Base-by-base conservation (phyloP, 73 alveolate genomes). In the Paraurostyla sp. region DNA sequence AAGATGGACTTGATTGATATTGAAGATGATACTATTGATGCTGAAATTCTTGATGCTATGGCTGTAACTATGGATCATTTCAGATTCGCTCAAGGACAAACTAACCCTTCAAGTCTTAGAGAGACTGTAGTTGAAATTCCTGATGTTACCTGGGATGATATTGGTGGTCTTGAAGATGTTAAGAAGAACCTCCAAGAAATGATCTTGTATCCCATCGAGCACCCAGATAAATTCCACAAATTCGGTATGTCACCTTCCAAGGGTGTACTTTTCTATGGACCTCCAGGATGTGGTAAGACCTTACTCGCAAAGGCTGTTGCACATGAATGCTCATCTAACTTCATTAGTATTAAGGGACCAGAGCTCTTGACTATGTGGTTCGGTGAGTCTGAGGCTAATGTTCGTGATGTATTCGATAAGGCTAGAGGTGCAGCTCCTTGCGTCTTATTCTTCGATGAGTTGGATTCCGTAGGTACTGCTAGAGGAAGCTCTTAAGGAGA, bases 141-240 rank as follows among this genome's bases (percentile, higher is more conserved):
- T 29, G 96, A 97, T 86, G 98, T 97, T 62, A 95, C 94, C 80
- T 97, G 99, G 99, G 99, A 97, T 69, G 99, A 98, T 90, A 98
- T 98, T 65, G 99, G 99, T n/a, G 99, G 99, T 50, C 93, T 97
- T 80, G 99, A 97, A 89, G 98, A 98, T 57, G 96, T 93, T 48
- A 98, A 98, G 97, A 94, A 95, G 83, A 59, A 95, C 80, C 91
- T 98, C 57, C 97, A 97, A 93, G 99, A 98, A 92, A 95, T 96
- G 98, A 98, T 98, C 80, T 91, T 98, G 58, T 97, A 96, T 92
- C 99, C 99, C 65, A 95, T 98, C 87, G 99, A 98, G 73, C 99
- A 98, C 86, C 99, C 99, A 22, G 96, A 92, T 48, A 92, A 92
- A 56, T 94, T 92, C 91, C 87, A 89, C 58, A 95, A 93, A 63